These are phyloP conservation scores for Fistulina hepatica DNA, from an alignment of 1,284 basidiomycete genomes.

Conservation along the genomic window DNA sequence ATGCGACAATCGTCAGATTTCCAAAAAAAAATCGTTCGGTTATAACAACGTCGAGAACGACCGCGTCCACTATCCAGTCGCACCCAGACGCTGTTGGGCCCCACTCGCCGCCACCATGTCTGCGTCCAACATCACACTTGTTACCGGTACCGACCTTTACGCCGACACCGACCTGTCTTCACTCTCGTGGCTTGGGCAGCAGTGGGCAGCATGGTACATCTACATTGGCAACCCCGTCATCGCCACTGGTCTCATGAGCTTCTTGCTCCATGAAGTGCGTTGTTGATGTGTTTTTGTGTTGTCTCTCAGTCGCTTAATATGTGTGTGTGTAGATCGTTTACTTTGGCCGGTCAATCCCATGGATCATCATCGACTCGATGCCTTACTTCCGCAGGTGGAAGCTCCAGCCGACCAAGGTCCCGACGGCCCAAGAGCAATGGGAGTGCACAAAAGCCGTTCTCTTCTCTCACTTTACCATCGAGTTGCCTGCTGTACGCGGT, in stretches of 20 bases:
- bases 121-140: no score
- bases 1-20: no score
- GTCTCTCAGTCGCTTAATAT: conserved; percentile 5
- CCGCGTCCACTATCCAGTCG: no score
- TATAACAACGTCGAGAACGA: no score
- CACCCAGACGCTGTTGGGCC: conserved; percentile 9
- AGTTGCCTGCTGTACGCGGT: conserved; percentile 72
- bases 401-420: conserved; percentile 80
- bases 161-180: conserved; percentile 48
- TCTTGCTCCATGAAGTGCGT: conserved; percentile 86
- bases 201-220: conserved; percentile 80
- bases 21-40: no score
- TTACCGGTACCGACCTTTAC: conserved; percentile 18
- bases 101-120: conserved; percentile 8
- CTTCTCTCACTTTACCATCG: conserved; percentile 93
- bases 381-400: conserved; percentile 96
- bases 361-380: conserved; percentile 92
- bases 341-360: conserved; percentile 92
- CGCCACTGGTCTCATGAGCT: conserved; percentile 91
- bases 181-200: conserved; percentile 66
- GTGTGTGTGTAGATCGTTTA: conserved; percentile 87
- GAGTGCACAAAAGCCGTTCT: conserved; percentile 93
- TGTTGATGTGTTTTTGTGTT: background rate
- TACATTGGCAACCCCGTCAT: conserved; percentile 85
- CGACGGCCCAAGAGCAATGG: conserved; percentile 82